Evolutionary conservation across 163 green algal species (phyloP).

Genomic region (Scenedesmus sp.): DNA sequence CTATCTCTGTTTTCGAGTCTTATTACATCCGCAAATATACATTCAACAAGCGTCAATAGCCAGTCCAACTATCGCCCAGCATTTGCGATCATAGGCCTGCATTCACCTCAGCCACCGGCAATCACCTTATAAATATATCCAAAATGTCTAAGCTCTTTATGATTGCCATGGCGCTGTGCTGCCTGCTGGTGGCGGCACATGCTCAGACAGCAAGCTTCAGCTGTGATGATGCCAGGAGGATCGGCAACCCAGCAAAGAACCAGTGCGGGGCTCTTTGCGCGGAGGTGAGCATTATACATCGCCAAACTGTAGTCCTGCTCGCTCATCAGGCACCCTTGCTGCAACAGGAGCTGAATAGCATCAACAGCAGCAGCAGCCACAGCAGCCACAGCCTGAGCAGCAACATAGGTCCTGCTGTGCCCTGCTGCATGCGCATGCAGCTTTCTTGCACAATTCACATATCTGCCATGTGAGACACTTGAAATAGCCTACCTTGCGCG

Average conservation of each 20-base stretch:
- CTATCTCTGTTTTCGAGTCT: no score
- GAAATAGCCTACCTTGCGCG: not conserved
- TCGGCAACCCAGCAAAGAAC: not conserved
- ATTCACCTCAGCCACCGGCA: not conserved
- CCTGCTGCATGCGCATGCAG: not conserved
- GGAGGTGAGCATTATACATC: not conserved
- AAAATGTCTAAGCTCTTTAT: slow-evolving; percentile 22
- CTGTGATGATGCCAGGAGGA: slow-evolving; percentile 21
- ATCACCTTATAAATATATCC: not conserved
- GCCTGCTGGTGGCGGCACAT: not conserved
- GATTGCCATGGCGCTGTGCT: not conserved
- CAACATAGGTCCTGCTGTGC: not conserved
- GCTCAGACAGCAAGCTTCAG: not conserved
- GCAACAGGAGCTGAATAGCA: not conserved
- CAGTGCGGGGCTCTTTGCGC: not conserved
- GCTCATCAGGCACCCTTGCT: not conserved
- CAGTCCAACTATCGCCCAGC: not conserved
- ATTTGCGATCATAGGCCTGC: not conserved
- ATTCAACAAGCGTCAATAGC: not conserved
- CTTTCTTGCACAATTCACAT: not conserved
- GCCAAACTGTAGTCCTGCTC: not conserved
- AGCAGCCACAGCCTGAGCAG: not conserved
- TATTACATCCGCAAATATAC: no score
- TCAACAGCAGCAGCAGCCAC: not conserved
- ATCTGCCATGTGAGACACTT: not conserved